Evolutionary conservation across 2,329 filamentous ascomycete species (phyloP).

Genomic region (Colletotrichum cordylinicola): DNA sequence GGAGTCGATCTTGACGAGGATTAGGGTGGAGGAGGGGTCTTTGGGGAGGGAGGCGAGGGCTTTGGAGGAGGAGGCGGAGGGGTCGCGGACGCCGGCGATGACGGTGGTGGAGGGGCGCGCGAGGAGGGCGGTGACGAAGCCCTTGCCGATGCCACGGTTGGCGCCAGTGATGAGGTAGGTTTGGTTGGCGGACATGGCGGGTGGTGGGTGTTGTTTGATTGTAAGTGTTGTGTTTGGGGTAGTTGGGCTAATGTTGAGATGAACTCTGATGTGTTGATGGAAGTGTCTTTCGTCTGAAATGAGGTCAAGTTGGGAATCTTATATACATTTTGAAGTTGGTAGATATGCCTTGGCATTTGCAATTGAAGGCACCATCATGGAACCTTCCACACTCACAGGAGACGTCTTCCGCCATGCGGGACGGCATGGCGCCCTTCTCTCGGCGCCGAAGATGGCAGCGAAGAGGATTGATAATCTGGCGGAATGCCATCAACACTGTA

Average conservation of each 20-base stretch:
- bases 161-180: constrained; percentile 40
- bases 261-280: background rate
- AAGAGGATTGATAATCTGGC: background rate
- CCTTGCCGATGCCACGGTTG: constrained; percentile 16
- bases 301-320: accelerated
- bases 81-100: constrained; percentile 45
- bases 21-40: constrained; percentile 37
- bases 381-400: background rate
- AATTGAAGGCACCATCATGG: background rate
- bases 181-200: constrained; percentile 34
- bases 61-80: constrained; percentile 27
- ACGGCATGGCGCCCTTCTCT: background rate
- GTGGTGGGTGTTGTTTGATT: accelerated
- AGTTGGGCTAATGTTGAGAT: background rate
- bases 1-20: constrained; percentile 49
- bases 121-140: constrained; percentile 1
- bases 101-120: constrained; percentile 32
- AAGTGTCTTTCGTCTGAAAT: background rate
- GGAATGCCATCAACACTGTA: background rate
- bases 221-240: background rate
- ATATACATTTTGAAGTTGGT: background rate
- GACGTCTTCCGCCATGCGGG: accelerated
- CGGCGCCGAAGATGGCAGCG: background rate
- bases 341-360: accelerated
- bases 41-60: constrained; percentile 40